Base-by-base conservation (phyloP, 2,329 filamentous ascomycete genomes). In the Trichoderma guizhouense region DNA sequence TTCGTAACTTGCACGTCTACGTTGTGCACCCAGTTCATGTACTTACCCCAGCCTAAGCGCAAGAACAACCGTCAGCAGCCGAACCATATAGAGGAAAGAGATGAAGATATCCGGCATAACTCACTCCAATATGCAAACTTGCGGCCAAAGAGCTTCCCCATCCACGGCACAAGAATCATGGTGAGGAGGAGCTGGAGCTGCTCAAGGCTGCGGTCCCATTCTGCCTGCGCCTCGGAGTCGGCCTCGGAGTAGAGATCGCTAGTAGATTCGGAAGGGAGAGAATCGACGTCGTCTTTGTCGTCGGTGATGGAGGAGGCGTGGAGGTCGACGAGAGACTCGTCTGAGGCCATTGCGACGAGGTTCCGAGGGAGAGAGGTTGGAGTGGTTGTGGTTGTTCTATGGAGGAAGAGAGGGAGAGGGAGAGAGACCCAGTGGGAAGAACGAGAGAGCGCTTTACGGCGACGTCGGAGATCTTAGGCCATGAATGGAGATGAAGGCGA, bases 111-210 rank as follows among this genome's bases (percentile, higher is more conserved):
- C 32, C 9, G 39, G 60, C 3, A 12, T 5, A 28, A 57, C 92
- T 81, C 87, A 98, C 95, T 94, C 93, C 94, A 98, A 80, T 97
- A 98, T 72, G 95, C 95, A 84, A 95, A 97, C 82, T 94, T 97
- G 81, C 96, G 89, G 60, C 96, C 96, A 81, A 98, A 90, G 83
- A 94, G 98, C 83, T 98, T 99, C 72, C 96, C 96, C 76, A 94
- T 85, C 81, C 97, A 98, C 3, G 96, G 96, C 65, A 99, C 92
- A 76, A 98, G 82, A 63, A 98, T 92, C 94, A 99, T 97, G 24
- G 93, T 97, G 79, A 98, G 83, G 76, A 99, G 86, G 75, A 98
- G 86, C 84, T 99, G 94, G 73, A 99, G 84, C 83, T 99, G 96
- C 82, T 98, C 93, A 74, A 99, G 84, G 77, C 93, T 97, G 78